These are phyloP conservation scores for Ganoderma lingzhi DNA, from an alignment of 1,284 basidiomycete genomes.

Conservation along the genomic window DNA sequence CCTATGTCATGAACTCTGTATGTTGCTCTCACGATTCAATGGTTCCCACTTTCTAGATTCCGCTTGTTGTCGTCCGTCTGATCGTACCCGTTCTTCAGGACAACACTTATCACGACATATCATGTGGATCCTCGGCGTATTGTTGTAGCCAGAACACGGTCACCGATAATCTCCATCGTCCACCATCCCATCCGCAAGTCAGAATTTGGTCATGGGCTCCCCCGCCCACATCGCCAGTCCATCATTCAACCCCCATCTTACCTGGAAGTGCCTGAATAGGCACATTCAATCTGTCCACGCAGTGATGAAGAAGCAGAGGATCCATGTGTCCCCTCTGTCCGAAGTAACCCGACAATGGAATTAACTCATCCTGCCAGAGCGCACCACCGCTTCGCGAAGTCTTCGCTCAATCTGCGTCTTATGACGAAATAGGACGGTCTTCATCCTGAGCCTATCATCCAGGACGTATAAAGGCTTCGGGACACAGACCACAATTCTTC, in stretches of 20 bases:
- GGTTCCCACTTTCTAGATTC: neutral
- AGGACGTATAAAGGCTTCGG: neutral
- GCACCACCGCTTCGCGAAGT: neutral
- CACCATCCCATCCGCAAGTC: neutral
- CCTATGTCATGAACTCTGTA: neutral
- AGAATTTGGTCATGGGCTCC: neutral
- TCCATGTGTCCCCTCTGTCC: neutral
- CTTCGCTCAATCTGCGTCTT: neutral
- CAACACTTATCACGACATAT: neutral
- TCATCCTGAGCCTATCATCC: neutral
- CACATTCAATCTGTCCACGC: neutral
- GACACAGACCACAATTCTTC: neutral
- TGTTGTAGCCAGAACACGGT: neutral
- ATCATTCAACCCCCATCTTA: neutral
- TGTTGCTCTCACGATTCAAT: constrained; percentile 5
- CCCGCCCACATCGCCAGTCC: neutral
- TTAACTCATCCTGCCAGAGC: neutral
- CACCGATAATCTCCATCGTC: neutral
- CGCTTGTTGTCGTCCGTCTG: neutral
- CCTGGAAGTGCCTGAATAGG: neutral
- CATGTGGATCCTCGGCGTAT: constrained; percentile 5
- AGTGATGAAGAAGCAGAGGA: neutral
- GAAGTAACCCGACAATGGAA: neutral
- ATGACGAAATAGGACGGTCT: neutral
- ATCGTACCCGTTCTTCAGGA: neutral